Evolutionary conservation across 2,329 filamentous ascomycete genomes (phyloP), one percentile per base, ranked within the genome.

Genomic region (Colletotrichum trifolii): DNA sequence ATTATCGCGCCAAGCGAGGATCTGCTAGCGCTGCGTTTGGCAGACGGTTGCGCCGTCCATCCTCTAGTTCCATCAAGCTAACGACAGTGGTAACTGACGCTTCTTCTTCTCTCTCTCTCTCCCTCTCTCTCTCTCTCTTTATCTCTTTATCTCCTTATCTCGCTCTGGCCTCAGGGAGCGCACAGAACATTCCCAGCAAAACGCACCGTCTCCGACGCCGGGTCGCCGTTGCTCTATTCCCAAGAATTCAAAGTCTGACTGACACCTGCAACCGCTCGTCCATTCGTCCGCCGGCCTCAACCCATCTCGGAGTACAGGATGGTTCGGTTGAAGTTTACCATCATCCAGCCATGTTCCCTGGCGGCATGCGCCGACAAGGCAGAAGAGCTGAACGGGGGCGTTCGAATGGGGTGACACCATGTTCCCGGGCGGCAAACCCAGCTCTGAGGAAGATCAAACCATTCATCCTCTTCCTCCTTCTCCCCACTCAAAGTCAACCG

Each of bases 181-280:
- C 62, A 65, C 50, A 42, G 50, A 50, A 52, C 50, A 46, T 39
- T 45, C 13, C 45, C 35, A 60, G 39, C n/a, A 15, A 46, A 25
- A 10, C 15, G 43, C 43, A 25, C 25, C 25, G 25, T 25, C 25
- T 25, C 25, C 25, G 25, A 25, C 43, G 15, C 5, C 43, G 43
- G 6, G 43, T 15, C 15, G 13, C 42, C 42, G 10, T n/a, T 10
- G 15, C 25, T 46, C 43, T 46, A 17, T 17, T 46, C 15, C 25
- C n/a, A 7, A 46, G 3, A 5, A 17, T 25, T 17, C n/a, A 25
- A 15, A 11, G 43, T 35, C n/a, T 36, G 49, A 15, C 52, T 55
- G 57, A 65, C 62, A 65, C 52, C 57, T 53, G 62, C 57, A 53
- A 56, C 52, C 58, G 57, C 58, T 52, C 33, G 52, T 45, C 58